Evolutionary conservation across 2,329 filamentous ascomycete genomes (phyloP), one percentile per base, ranked within the genome.

Genomic region (Colletotrichum falcatum): DNA sequence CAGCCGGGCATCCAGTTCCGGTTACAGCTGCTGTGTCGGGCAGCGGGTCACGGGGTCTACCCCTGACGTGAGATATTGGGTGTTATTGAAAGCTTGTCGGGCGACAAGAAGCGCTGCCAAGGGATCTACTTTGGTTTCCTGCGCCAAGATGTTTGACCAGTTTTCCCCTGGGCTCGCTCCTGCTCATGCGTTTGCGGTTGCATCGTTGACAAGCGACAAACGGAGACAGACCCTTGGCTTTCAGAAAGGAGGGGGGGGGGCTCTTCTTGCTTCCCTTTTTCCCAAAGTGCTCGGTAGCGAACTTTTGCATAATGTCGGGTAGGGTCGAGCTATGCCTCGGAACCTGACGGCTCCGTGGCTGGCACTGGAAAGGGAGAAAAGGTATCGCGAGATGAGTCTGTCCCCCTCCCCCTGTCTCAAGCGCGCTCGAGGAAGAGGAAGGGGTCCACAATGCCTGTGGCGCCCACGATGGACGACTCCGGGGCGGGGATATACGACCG

Each of bases 401-500:
- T 2, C 4, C 4, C 42, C 9, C 20, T 20, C 44, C 44, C 42
- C 39, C 11, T 46, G 2, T 8, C 18, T 56, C 62, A 66, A 35
- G 49, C 59, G 18, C 28, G n/a, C 20, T 39, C 16, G 3, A 33
- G 26, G 5, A 54, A 67, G 3, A 33, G 26, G 5, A 54, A 67
- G 4, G 65, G 53, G 23, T 62, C 53, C 23, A 46, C 44, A 33
- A 55, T 58, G 7, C 26, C 51, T 42, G 12, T 56, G 33, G 20
- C 1, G 8, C 20, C 49, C 39, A 18, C 51, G 1, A 18, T 23
- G 26, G 55, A 18, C 42, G n/a, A 26, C 9, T 28, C 28, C 56
- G 33, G 39, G 6, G 48, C 53, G 12, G 72, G 61, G 30, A 73
- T 73, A 51, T 81, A 91, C 72, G 75, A 79, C 77, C 89, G 82